Conservation (phyloP, 2,329 filamentous ascomycete genomes). For the Dactylellina leptospora region DNA sequence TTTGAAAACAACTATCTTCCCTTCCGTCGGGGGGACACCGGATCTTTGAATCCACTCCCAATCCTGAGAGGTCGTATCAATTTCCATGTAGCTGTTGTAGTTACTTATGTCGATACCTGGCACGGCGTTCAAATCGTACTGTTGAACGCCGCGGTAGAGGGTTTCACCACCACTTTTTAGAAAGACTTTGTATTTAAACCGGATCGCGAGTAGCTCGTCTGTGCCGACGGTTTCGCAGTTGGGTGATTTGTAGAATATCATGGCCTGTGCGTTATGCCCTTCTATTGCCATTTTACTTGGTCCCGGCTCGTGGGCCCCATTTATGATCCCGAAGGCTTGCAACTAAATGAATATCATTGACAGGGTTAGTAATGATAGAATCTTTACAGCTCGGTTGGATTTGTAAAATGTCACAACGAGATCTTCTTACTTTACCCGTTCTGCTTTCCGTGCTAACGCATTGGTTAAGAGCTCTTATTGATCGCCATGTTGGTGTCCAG, state of each 20-base stretch:
- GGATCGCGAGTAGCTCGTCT: slow-evolving; percentile 28
- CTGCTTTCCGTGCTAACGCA: slow-evolving; percentile 4
- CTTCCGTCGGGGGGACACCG: not conserved
- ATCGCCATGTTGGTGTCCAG: slow-evolving; percentile 36
- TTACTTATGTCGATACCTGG: slow-evolving; percentile 5
- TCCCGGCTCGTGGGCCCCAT: not conserved
- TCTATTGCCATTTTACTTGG: not conserved
- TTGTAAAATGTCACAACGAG: not conserved
- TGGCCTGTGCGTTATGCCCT: slow-evolving; percentile 3
- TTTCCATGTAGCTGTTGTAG: slow-evolving; percentile 26
- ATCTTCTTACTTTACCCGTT: not conserved
- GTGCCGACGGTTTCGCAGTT: slow-evolving; percentile 2
- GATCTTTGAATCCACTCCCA: slow-evolving; percentile 1
- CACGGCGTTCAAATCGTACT: slow-evolving; percentile 11
- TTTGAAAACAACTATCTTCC: not conserved
- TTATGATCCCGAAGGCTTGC: slow-evolving; percentile 28
- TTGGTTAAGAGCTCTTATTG: not conserved
- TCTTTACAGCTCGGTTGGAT: not conserved
- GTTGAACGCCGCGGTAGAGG: slow-evolving; percentile 24
- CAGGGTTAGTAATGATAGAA: not conserved
- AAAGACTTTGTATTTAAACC: not conserved
- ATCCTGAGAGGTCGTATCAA: not conserved
- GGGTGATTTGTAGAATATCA: slow-evolving; percentile 27
- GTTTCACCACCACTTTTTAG: not conserved
- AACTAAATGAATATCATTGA: too few species aligned